Base-by-base conservation (phyloP, 371 early-diverging fungal species). In the Mucor circinelloides region DNA sequence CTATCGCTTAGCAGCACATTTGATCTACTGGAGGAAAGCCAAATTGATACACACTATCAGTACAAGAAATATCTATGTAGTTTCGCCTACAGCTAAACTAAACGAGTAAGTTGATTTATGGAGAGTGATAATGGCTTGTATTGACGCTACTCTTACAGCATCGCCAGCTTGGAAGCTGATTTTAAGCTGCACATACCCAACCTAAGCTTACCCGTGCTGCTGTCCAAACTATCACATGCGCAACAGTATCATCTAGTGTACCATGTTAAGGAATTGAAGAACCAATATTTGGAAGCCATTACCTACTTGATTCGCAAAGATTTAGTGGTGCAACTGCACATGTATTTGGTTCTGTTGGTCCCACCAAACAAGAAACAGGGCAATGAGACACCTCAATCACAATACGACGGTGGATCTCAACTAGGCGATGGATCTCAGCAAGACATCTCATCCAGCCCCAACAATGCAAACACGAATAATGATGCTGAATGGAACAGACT, bases 21-120 rank as follows among this genome's bases (percentile, higher is more conserved):
- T 98, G 36, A 91, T 95, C 42, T 94, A 92, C 71, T 97, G 97
- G 97, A 74, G 87, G 48, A 93, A 94, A 67, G 97, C 96, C 4
- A 91, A 91, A 68, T 77, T 97, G 38, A 93, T 96, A 46, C 89
- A 94, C 74, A 91, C 92, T 8, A 89, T 96, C 52, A 86, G 83
- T 64, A 80, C 88, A 34, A 78, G 89, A 50, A 93, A 94, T 65
- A 87, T 92, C 10, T 97, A 97, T 73, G 90, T 93, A 1, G 86
- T 94, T 0, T 85, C 93, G 0, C 91, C 91, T 1, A 74, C 85
- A 56, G 89, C 90, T 1, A 85, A 83, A 56, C 66, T 90, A 23
- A 77, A 82, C 38, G 81, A 81, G 91, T 92, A 81, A 72, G 83
- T 58, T 25, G 23, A 27, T 1, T 52, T 19, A 23, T n/a, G n/a